Percentiles rank a stretch among this genome's conserved stretches.
Conservation (phyloP, 108 stramenopile genomes). For the Aureococcus anophagefferens region DNA sequence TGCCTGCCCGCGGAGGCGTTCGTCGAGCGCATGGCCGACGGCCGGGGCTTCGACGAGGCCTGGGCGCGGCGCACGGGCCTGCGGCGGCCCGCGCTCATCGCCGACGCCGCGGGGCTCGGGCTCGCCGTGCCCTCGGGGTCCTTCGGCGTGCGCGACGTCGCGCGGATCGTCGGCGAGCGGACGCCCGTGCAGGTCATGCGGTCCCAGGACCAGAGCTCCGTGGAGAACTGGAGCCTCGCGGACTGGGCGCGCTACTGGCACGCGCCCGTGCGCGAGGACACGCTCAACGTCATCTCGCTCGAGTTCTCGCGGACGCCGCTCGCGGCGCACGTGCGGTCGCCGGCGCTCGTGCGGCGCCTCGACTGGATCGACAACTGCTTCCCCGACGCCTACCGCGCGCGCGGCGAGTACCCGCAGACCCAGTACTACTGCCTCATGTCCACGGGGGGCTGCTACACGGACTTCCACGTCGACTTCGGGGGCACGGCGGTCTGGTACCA, state of each 20-base stretch:
- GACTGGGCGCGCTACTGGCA: constrained; percentile 53
- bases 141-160: constrained; percentile 32
- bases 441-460: constrained; percentile 69
- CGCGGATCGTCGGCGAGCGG: constrained; percentile 26
- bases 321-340: constrained; percentile 34
- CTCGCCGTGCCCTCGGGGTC: neutral
- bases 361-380: constrained; percentile 71
- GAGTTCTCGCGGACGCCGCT: constrained; percentile 53
- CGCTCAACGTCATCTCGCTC: constrained; percentile 60
- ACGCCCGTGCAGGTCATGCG: constrained; percentile 50
- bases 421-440: constrained; percentile 79
- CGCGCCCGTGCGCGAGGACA: constrained; percentile 15
- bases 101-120: neutral
- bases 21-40: no score
- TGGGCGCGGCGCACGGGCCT: no score
- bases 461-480: constrained; percentile 92
- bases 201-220: constrained; percentile 40
- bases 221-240: constrained; percentile 46
- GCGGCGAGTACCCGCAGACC: constrained; percentile 21
- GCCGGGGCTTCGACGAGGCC: no score
- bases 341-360: constrained; percentile 59
- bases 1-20: no score
- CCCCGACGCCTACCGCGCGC: constrained; percentile 29
- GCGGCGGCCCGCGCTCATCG: no score
- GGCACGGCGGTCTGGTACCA: constrained; percentile 90